phyloP scores from a whole-genome alignment of 768 basidiomycete genomes.

The Calocybe gangraenosa region DNA sequence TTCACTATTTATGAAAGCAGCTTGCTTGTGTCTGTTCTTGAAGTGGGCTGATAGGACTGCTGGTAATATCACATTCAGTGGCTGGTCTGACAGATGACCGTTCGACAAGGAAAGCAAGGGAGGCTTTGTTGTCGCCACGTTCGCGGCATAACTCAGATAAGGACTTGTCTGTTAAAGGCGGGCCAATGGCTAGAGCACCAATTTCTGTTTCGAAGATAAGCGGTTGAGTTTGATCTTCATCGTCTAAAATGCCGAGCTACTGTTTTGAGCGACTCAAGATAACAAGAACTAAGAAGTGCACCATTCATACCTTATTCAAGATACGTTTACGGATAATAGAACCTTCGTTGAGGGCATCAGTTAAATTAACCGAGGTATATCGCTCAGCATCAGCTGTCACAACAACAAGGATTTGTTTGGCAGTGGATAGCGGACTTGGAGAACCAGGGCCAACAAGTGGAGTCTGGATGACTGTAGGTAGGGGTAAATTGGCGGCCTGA shows the following conservation, averaged over 20 bases:
- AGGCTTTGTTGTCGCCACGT: slow-evolving; percentile 16
- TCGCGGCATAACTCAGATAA: slow-evolving; percentile 14
- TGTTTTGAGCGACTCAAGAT: neutral
- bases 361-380: slow-evolving; percentile 18
- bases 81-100: slow-evolving; percentile 1
- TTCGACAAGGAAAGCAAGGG: slow-evolving; percentile 16
- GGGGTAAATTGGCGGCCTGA: too few relatives aligned
- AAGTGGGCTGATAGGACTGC: neutral
- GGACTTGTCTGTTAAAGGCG: slow-evolving; percentile 12
- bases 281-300: neutral
- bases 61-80: too few relatives aligned
- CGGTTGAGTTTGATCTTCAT: slow-evolving; percentile 11
- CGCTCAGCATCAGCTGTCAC: slow-evolving; percentile 17
- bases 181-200: slow-evolving; percentile 16
- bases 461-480: neutral
- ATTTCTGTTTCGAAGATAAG: slow-evolving; percentile 20
- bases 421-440: slow-evolving; percentile 1
- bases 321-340: slow-evolving; percentile 16
- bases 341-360: slow-evolving; percentile 17
- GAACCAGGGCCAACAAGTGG: slow-evolving; percentile 8
- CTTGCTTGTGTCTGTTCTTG: slow-evolving; percentile 8
- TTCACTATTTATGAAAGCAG: slow-evolving; percentile 6
- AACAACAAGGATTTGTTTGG: slow-evolving; percentile 14
- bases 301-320: slow-evolving; percentile 16
- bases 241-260: slow-evolving; percentile 15